Evolutionary conservation across 2,329 filamentous ascomycete genomes (phyloP).

Genomic region (Trichophyton mentagrophytes): DNA sequence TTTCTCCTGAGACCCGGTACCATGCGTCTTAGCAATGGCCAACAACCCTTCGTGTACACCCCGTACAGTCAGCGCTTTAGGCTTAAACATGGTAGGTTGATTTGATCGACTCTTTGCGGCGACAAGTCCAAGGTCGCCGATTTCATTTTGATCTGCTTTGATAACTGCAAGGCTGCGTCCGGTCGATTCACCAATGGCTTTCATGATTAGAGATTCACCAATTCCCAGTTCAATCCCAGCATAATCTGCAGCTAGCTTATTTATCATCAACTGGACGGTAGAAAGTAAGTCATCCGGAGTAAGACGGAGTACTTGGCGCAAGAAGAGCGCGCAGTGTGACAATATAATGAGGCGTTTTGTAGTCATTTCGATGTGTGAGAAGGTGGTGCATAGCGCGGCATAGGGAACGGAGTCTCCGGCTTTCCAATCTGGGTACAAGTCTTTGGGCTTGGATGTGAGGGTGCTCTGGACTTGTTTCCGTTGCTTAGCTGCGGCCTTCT

Average conservation of each 20-base stretch:
- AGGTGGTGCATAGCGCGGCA: slow-evolving; percentile 84
- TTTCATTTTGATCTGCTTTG: slow-evolving; percentile 90
- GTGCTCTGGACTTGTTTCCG: slow-evolving; percentile 70
- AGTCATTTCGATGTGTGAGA: slow-evolving; percentile 88
- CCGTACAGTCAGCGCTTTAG: slow-evolving; percentile 73
- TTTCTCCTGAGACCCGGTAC: slow-evolving; percentile 73
- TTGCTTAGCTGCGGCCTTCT: slow-evolving; percentile 58
- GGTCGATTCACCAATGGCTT: slow-evolving; percentile 88
- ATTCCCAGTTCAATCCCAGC: slow-evolving; percentile 96
- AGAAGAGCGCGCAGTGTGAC: slow-evolving; percentile 77
- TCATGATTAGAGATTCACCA: slow-evolving; percentile 96
- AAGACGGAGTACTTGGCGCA: slow-evolving; percentile 84
- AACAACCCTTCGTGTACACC: slow-evolving; percentile 82
- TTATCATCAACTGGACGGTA: slow-evolving; percentile 90
- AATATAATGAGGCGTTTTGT: slow-evolving; percentile 81
- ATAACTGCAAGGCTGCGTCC: slow-evolving; percentile 79
- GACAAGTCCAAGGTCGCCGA: slow-evolving; percentile 86
- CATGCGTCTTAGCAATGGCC: slow-evolving; percentile 72
- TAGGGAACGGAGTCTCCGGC: slow-evolving; percentile 81
- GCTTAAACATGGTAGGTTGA: slow-evolving; percentile 97
- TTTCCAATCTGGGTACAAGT: slow-evolving; percentile 93
- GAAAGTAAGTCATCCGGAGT: slow-evolving; percentile 79
- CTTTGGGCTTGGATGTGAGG: slow-evolving; percentile 54
- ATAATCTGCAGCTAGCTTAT: slow-evolving; percentile 94
- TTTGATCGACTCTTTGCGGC: slow-evolving; percentile 91